Evolutionary conservation across 2,329 filamentous ascomycete species (phyloP), one percentile per base, ranked within the genome.

Genomic region (Anthostomella pinea): DNA sequence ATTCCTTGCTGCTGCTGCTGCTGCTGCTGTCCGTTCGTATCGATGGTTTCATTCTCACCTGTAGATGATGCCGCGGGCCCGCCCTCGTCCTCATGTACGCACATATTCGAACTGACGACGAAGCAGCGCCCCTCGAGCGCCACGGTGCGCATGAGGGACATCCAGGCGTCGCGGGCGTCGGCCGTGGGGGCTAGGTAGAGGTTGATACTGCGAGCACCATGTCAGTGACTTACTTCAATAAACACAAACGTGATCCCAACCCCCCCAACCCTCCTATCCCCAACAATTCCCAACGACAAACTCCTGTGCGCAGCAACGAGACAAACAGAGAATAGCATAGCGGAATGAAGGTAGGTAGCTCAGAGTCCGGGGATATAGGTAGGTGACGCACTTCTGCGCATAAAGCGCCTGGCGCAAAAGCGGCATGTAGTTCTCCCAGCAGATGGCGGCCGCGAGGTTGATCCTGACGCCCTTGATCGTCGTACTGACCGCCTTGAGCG

Each of bases 401-500:
- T 96, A 97, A 23, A 96, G 71, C 11, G 80, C 75, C 58, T 95
- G 85, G 13, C 91, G 78, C 6, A 96, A 70, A 13, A 96, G 68
- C 0, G 90, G 90, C 89, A 95, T 96, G 66, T 91, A 95, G 62
- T 87, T 95, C 63, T 97, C 90, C 90, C 90, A 96, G 70, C 90
- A 95, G 49, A 97, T 94, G 3, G 89, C 91, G 3, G 85, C 81
- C 0, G 84, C 90, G 41, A 96, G 75, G 38, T 87, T 91, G 42
- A 96, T 66, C 46, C 79, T 81, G 3, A 89, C 77, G 32, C 87
- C 88, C 43, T 83, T 83, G 59, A 96, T 88, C 16, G 72, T 78
- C 1, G 88, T 89, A 17, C 79, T 83, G 1, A 95, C 79, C 3
- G 89, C 90, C 45, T 79, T 79, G 18, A 96, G 73, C 3, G 87